These are phyloP conservation scores for Fusarium bactridioides DNA, from an alignment of 2,329 filamentous ascomycete species.

Conservation along the genomic window DNA sequence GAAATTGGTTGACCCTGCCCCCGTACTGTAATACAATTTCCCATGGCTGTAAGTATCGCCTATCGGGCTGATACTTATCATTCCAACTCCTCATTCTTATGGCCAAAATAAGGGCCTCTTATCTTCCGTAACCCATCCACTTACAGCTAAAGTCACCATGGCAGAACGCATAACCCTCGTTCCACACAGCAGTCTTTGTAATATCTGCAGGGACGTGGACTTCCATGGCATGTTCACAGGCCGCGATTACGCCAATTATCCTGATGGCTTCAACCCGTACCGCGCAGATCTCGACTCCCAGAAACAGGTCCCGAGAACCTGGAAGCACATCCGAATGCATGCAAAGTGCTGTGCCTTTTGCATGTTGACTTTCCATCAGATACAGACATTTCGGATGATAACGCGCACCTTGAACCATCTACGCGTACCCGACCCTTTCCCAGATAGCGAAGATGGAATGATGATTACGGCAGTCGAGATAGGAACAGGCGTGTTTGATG, in stretches of 20 bases:
- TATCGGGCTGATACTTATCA: too few relatives aligned
- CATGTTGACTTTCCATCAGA: background rate
- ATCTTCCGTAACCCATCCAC: background rate
- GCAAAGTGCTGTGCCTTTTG: background rate
- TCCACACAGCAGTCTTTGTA: background rate
- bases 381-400: background rate
- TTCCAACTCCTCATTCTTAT: too few relatives aligned
- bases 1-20: fast-evolving
- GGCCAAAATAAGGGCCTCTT: fast-evolving
- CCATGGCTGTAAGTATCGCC: background rate
- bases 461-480: background rate
- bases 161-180: background rate
- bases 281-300: background rate
- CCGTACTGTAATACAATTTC: background rate
- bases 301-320: background rate
- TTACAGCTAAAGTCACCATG: background rate
- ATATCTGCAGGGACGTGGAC: background rate
- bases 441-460: background rate
- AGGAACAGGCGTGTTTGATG: background rate
- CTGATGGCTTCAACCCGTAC: background rate
- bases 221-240: background rate
- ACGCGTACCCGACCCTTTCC: fast-evolving
- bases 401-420: background rate
- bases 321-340: background rate
- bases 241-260: background rate